Percentiles rank a stretch among this genome's conserved stretches.
These are phyloP conservation scores for Zygoascus biomembranicola DNA, from an alignment of 805 yeast species.

Conservation along the genomic window DNA sequence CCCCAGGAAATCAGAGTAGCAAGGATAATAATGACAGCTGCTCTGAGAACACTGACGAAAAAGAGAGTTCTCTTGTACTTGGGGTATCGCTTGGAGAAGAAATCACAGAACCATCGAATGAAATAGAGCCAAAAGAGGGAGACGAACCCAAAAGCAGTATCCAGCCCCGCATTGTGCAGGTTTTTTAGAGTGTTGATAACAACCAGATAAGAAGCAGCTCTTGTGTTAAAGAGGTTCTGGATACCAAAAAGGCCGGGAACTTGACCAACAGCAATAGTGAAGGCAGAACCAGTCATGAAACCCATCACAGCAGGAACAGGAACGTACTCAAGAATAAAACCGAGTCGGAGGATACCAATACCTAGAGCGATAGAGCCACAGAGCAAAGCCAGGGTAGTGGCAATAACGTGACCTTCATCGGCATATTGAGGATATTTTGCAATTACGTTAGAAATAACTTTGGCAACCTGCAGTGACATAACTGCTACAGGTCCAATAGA, in stretches of 20 bases:
- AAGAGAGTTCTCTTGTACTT: constrained; percentile 50
- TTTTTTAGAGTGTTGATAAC: constrained; percentile 65
- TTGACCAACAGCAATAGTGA: constrained; percentile 75
- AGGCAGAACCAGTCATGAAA: constrained; percentile 91
- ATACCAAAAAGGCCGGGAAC: constrained; percentile 82
- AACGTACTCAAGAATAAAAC: constrained; percentile 81
- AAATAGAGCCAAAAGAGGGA: constrained; percentile 61
- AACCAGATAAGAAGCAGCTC: constrained; percentile 60
- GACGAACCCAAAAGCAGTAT: constrained; percentile 86
- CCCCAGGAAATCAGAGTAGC: constrained; percentile 81
- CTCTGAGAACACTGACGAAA: constrained; percentile 67
- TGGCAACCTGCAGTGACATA: constrained; percentile 80
- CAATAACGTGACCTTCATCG: constrained; percentile 57
- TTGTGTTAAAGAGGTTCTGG: constrained; percentile 54
- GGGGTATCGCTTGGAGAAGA: constrained; percentile 57
- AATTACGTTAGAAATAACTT: constrained; percentile 61
- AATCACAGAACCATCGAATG: constrained; percentile 60
- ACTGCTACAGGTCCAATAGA: constrained; percentile 97
- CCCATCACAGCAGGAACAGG: constrained; percentile 91
- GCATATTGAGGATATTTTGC: constrained; percentile 36
- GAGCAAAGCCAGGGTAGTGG: constrained; percentile 67
- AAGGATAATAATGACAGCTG: constrained; percentile 72
- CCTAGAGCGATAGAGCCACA: constrained; percentile 84
- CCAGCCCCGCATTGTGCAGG: constrained; percentile 56
- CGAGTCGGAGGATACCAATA: constrained; percentile 72